phyloP scores from a whole-genome alignment of 2,329 filamentous ascomycete genomes.

The Pochonia chlamydosporia region DNA sequence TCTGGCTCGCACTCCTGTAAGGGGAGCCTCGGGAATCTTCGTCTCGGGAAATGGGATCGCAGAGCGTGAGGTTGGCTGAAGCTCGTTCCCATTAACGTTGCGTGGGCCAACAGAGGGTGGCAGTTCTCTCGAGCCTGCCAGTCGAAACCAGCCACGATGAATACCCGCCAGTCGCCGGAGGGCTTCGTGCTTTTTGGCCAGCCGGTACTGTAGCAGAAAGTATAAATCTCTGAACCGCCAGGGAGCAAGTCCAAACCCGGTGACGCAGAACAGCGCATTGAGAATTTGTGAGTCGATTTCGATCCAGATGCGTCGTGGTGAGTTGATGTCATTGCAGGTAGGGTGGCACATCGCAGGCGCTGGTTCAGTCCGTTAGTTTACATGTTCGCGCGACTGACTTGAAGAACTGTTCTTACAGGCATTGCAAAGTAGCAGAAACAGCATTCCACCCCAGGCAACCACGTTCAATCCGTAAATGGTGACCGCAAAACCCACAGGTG shows the following conservation, averaged over 20 bases:
- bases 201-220: slow-evolving; percentile 61
- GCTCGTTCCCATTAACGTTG: slow-evolving; percentile 37
- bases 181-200: slow-evolving; percentile 45
- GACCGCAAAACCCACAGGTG: slow-evolving; percentile 69
- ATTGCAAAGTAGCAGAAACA: slow-evolving; percentile 78
- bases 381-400: not conserved
- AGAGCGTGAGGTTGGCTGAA: slow-evolving; percentile 27
- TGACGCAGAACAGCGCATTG: slow-evolving; percentile 81
- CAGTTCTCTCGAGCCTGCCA: slow-evolving; percentile 59
- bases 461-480: slow-evolving; percentile 77
- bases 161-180: slow-evolving; percentile 68
- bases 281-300: slow-evolving; percentile 76
- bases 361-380: slow-evolving; percentile 3
- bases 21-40: slow-evolving; percentile 59
- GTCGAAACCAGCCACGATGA: slow-evolving; percentile 69
- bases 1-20: slow-evolving; percentile 66
- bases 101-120: slow-evolving; percentile 46
- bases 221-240: slow-evolving; percentile 81
- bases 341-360: slow-evolving; percentile 67
- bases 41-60: slow-evolving; percentile 56
- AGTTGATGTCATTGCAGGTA: slow-evolving; percentile 65
- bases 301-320: slow-evolving; percentile 75
- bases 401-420: slow-evolving; percentile 30
- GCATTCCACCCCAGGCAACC: slow-evolving; percentile 86
- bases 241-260: slow-evolving; percentile 75